A percentile compares a stretch with the other conserved stretches of the same genome.
Evolutionary conservation across 768 basidiomycete species (phyloP).

Genomic region (Amanita pallidorosea): DNA sequence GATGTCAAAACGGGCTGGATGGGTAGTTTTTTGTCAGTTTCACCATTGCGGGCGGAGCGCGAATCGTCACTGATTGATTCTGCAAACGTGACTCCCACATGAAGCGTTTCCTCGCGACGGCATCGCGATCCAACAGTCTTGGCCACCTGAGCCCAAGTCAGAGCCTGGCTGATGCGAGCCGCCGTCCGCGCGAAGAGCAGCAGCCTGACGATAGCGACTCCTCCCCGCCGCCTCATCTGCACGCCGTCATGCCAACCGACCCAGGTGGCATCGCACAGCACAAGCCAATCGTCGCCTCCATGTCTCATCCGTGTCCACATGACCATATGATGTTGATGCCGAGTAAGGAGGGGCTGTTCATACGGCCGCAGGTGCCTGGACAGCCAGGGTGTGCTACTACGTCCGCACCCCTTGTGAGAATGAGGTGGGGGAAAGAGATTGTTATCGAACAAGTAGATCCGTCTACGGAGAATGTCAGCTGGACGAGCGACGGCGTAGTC

Average conservation of each 20-base stretch:
- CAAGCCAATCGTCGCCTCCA: slow-evolving; percentile 51
- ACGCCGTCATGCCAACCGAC: too few relatives aligned
- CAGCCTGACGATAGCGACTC: neutral
- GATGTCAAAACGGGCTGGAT: too few relatives aligned
- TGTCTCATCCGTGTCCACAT: slow-evolving; percentile 69
- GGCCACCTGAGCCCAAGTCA: slow-evolving; percentile 4
- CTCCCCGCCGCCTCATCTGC: neutral
- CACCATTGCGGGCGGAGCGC: too few relatives aligned
- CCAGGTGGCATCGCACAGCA: slow-evolving; percentile 31
- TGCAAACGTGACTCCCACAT: slow-evolving; percentile 15
- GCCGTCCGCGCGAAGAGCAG: neutral
- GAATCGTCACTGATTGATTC: neutral
- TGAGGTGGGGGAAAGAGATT: slow-evolving; percentile 43
- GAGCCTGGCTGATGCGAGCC: slow-evolving; percentile 8
- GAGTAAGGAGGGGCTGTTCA: slow-evolving; percentile 51
- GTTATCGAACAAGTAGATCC: slow-evolving; percentile 57
- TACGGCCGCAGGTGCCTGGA: slow-evolving; percentile 44
- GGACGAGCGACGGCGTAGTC: slow-evolving; percentile 37
- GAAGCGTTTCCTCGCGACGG: slow-evolving; percentile 32
- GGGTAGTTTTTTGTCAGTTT: too few relatives aligned
- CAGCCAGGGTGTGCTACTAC: neutral
- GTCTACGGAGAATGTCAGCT: slow-evolving; percentile 23
- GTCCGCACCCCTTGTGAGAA: slow-evolving; percentile 31
- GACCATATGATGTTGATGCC: slow-evolving; percentile 54
- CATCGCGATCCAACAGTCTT: slow-evolving; percentile 25